phyloP scores from a whole-genome alignment of 108 stramenopile genomes.

The Cafeteria roenbergensis region DNA sequence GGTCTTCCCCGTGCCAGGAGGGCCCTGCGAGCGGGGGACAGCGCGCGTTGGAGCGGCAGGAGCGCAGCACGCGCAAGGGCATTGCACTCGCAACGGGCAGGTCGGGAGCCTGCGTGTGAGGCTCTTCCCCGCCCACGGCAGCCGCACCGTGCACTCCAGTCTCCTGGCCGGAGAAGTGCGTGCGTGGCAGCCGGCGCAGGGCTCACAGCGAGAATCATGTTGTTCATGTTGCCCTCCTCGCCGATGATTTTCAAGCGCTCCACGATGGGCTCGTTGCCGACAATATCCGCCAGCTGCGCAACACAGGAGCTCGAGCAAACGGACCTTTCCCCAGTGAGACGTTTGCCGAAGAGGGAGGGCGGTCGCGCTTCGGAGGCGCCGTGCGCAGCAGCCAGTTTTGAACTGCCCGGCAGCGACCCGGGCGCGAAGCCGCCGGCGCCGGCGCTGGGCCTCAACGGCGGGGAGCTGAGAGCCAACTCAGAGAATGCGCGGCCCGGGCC shows the following conservation, averaged over 20 bases:
- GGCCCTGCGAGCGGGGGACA: conserved; percentile 2
- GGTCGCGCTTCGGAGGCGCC: too few relatives aligned
- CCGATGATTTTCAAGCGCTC: conserved; percentile 75
- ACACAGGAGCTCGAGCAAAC: background rate
- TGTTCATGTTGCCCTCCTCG: conserved; percentile 86
- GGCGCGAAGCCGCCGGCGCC: background rate
- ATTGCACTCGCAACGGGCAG: too few relatives aligned
- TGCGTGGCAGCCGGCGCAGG: too few relatives aligned
- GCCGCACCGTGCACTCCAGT: too few relatives aligned
- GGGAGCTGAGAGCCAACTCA: background rate
- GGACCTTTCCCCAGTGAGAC: conserved; percentile 6
- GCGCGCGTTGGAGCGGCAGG: background rate
- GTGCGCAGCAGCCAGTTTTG: too few relatives aligned
- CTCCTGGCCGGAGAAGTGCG: too few relatives aligned
- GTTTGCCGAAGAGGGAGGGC: too few relatives aligned
- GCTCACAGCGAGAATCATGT: conserved; percentile 55
- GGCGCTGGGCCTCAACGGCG: background rate
- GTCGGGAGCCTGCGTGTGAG: too few relatives aligned
- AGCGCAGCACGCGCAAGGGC: too few relatives aligned
- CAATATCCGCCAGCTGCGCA: conserved; percentile 60
- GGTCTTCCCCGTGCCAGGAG: conserved; percentile 30
- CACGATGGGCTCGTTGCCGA: conserved; percentile 90
- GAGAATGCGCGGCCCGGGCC: background rate
- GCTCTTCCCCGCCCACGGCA: too few relatives aligned
- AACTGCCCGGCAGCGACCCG: too few relatives aligned